These are phyloP conservation scores for Leccinum solheimii DNA, from an alignment of 1,284 basidiomycete species.

Conservation along the genomic window DNA sequence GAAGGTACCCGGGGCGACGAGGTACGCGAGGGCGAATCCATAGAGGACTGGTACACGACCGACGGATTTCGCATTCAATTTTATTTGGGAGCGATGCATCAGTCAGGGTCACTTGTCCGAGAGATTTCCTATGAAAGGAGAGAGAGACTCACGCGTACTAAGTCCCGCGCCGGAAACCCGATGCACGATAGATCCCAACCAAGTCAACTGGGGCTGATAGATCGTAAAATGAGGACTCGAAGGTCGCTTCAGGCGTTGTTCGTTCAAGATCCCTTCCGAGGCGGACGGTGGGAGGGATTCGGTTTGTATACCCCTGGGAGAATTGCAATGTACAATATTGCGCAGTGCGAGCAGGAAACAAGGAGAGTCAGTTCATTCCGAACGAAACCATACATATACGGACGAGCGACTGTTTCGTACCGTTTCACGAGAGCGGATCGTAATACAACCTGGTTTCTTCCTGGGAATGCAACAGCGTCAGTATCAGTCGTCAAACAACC, in stretches of 20 bases:
- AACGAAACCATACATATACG: not conserved
- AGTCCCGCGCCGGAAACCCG: slow-evolving; percentile 83
- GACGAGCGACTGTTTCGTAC: slow-evolving; percentile 34
- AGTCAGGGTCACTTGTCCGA: not conserved
- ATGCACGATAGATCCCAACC: slow-evolving; percentile 83
- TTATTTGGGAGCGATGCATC: not conserved
- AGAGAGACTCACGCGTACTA: slow-evolving; percentile 62
- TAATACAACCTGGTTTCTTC: slow-evolving; percentile 44
- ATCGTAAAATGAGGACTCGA: slow-evolving; percentile 93
- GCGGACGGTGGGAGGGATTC: slow-evolving; percentile 62
- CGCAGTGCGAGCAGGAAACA: not conserved
- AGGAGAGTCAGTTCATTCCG: not conserved
- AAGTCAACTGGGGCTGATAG: slow-evolving; percentile 95
- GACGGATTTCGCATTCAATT: not conserved
- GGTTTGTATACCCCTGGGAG: slow-evolving; percentile 56
- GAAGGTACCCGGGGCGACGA: slow-evolving; percentile 78
- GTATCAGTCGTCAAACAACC: not conserved
- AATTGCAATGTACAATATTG: not conserved
- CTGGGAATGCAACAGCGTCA: slow-evolving; percentile 25
- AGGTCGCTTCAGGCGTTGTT: slow-evolving; percentile 83
- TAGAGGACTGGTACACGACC: slow-evolving; percentile 67
- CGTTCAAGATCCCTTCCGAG: slow-evolving; percentile 74
- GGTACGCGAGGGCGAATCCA: slow-evolving; percentile 85
- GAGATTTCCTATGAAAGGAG: not conserved
- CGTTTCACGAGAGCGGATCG: slow-evolving; percentile 48